Conservation (phyloP, 1,139 yeast genomes). For the Diutina pseudorugosa region DNA sequence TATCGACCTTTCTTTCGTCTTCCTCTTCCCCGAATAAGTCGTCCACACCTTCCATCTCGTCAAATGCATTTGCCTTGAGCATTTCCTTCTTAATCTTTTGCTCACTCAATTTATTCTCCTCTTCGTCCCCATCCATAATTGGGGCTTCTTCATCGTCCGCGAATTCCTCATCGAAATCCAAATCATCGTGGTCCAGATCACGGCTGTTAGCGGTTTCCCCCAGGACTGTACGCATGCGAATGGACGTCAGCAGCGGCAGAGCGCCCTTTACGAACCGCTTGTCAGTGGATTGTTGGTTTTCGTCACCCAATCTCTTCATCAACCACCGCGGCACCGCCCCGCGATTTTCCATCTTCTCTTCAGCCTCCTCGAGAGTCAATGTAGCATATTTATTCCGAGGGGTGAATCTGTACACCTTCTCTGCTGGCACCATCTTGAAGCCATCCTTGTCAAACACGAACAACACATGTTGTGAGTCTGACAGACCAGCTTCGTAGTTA, state of each 20-base stretch:
- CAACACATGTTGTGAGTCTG: conserved; percentile 69
- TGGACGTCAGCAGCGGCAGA: background rate
- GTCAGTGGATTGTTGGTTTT: conserved; percentile 34
- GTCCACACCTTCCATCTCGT: conserved; percentile 38
- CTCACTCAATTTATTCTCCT: conserved; percentile 85
- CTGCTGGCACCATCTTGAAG: conserved; percentile 90
- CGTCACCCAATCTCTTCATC: conserved; percentile 79
- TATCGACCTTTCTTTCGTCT: conserved; percentile 66
- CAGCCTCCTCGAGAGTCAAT: conserved; percentile 90
- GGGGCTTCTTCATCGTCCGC: conserved; percentile 99
- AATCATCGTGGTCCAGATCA: conserved; percentile 80
- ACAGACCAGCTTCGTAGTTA: conserved; percentile 86
- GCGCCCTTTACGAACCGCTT: conserved; percentile 20
- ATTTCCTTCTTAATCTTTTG: conserved; percentile 81
- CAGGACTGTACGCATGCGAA: conserved; percentile 40
- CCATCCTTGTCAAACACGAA: conserved; percentile 81
- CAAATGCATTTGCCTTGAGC: conserved; percentile 70
- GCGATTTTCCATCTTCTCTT: conserved; percentile 80
- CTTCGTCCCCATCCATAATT: conserved; percentile 92
- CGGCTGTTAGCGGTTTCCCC: conserved; percentile 38
- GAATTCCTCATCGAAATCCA: conserved; percentile 93
- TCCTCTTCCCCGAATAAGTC: conserved; percentile 51
- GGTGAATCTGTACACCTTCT: conserved; percentile 84
- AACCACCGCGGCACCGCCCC: conserved; percentile 86
- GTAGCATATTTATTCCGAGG: conserved; percentile 92